Conservation (phyloP, 768 basidiomycete genomes). For the Phanerochaete sordida region DNA sequence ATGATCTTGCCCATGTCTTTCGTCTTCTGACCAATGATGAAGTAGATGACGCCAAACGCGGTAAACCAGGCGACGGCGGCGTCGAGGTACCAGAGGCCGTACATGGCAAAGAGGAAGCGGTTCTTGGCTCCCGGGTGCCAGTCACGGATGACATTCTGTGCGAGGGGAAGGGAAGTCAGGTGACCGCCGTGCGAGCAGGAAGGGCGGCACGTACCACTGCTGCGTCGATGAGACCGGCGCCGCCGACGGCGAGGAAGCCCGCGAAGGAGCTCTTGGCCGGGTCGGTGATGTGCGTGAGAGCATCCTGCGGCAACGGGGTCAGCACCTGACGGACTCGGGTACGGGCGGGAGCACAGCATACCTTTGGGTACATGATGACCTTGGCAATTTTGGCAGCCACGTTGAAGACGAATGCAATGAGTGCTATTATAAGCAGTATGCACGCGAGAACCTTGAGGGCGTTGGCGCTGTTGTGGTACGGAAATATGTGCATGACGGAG, state of each 20-base stretch:
- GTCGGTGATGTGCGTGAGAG: constrained; percentile 29
- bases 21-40: constrained; percentile 42
- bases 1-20: constrained; percentile 38
- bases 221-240: constrained; percentile 39
- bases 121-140: constrained; percentile 28
- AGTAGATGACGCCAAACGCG: constrained; percentile 46
- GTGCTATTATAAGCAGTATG: constrained; percentile 36
- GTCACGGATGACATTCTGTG: constrained; percentile 33
- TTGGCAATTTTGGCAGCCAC: constrained; percentile 25
- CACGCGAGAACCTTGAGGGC: constrained; percentile 33
- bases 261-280: constrained; percentile 44
- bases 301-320: constrained; percentile 9
- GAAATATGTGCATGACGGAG: constrained; percentile 37
- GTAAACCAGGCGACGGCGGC: constrained; percentile 35
- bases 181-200: background rate
- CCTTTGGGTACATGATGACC: constrained; percentile 30
- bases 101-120: constrained; percentile 35
- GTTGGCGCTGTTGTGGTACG: constrained; percentile 36
- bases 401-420: constrained; percentile 33
- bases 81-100: constrained; percentile 54
- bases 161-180: background rate
- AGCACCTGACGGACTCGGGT: background rate
- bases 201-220: constrained; percentile 27
- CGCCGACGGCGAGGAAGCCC: constrained; percentile 42
- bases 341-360: constrained; percentile 7